Evolutionary conservation across 2,329 filamentous ascomycete genomes (phyloP).

Genomic region (Colletotrichum sp.): DNA sequence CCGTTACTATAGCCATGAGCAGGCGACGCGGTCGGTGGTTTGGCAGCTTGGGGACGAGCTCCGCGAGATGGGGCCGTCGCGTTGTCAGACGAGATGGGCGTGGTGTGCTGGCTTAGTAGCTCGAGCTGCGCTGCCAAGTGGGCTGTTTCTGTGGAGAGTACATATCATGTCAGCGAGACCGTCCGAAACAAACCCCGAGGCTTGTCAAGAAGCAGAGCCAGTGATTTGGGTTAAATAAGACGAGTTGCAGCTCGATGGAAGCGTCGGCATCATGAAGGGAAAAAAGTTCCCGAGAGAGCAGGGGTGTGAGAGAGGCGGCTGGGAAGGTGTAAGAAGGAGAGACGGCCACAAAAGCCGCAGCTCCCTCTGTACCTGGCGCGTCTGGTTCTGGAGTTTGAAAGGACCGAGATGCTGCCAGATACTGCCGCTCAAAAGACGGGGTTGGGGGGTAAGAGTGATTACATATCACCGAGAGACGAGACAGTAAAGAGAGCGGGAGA

Average conservation of each 20-base stretch:
- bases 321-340: background rate
- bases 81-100: conserved; percentile 33
- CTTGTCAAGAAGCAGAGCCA: background rate
- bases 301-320: background rate
- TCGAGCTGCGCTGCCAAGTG: conserved; percentile 50
- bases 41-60: conserved; percentile 31
- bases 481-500: background rate
- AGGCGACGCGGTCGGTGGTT: conserved; percentile 34
- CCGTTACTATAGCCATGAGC: conserved; percentile 51
- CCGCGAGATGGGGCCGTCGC: conserved; percentile 26
- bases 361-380: background rate
- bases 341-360: background rate
- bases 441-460: conserved; percentile 1
- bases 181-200: background rate
- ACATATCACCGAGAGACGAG: conserved; percentile 7
- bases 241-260: background rate
- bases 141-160: conserved; percentile 20
- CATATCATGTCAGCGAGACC: conserved; percentile 18
- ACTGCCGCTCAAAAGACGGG: background rate
- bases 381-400: background rate
- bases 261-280: background rate
- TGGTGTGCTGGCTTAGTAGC: conserved; percentile 44
- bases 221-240: background rate
- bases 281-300: background rate
- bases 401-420: background rate